Base-by-base conservation (phyloP, 2,329 filamentous ascomycete species). In the Claviceps humidiphila region DNA sequence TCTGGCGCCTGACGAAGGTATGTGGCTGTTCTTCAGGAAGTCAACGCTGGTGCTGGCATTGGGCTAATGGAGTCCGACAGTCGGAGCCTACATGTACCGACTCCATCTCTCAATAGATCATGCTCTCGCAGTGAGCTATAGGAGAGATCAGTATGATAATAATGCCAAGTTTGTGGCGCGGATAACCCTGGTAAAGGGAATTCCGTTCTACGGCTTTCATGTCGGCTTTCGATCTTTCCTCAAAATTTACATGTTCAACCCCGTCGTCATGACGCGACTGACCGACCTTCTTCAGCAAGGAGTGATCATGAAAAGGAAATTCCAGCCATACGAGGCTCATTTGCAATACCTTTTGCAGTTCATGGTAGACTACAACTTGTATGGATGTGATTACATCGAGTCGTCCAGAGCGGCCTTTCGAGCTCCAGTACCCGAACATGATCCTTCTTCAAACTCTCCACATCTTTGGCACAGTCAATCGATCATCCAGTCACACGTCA, bases 311-410 rank as follows among this genome's bases (percentile, higher is more conserved):
- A 87, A 87, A 63, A 80, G 78, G 54, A 77, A 80, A 24, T 85
- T 98, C 44, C 91, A 97, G 63, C 91, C 93, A 0, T 95, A 93
- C 63, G 93, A 98, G 68, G 89, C 87, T 17, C 94, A 98, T 65
- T 68, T 97, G 56, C 89, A 95, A 63, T 97, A 90, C 64, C 71
- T 96, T 8, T 75, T 93, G 9, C 94, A 98, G 68, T 98, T 94
- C 80, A 97, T 98, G 93, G 86, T 85, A 57, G 94, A 98, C 66
- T 98, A 94, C 73, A 98, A 96, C 64, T 73, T 98, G 58, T 97
- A 95, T 65, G 94, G 94, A 6, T 98, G 93, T 64, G 84, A 82
- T 52, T 94, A 91, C 61, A 81, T 97, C 57, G 80, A 91, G 54
- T 85, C 82, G 49, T 73, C 73, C 9, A 86, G 81, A 56, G 80